Conservation (phyloP, 176 grass and related monocot genomes). For the Ampelocalamus luodianensis region DNA sequence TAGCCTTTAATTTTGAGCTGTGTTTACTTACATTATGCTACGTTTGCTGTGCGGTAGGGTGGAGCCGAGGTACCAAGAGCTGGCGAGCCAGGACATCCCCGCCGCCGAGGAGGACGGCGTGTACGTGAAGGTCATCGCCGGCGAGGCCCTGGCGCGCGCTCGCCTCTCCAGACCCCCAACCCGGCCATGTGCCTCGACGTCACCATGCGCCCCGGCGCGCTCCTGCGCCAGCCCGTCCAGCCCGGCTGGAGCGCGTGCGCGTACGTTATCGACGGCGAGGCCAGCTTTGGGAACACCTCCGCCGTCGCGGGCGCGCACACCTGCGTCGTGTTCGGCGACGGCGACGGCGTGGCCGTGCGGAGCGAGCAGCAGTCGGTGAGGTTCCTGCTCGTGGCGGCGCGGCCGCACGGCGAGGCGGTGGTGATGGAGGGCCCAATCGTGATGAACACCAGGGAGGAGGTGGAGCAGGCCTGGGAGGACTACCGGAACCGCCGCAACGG, state of each 20-base stretch:
- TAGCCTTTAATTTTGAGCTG: neutral
- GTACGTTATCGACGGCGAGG: slow-evolving; percentile 77
- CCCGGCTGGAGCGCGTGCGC: slow-evolving; percentile 66
- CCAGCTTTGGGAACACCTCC: slow-evolving; percentile 39
- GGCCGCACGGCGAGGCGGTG: slow-evolving; percentile 65
- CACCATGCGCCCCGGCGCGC: slow-evolving; percentile 55
- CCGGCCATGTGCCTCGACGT: slow-evolving; percentile 82
- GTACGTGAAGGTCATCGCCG: slow-evolving; percentile 78
- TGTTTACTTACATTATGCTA: neutral
- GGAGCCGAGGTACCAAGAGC: slow-evolving; percentile 77
- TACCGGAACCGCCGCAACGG: slow-evolving; percentile 63
- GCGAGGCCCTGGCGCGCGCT: slow-evolving; percentile 65
- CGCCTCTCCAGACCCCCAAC: slow-evolving; percentile 64
- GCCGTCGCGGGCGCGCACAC: slow-evolving; percentile 44
- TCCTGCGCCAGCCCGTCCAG: slow-evolving; percentile 53
- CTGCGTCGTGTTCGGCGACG: slow-evolving; percentile 60
- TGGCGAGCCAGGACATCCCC: slow-evolving; percentile 67
- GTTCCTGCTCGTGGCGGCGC: slow-evolving; percentile 68
- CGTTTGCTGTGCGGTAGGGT: slow-evolving; percentile 51
- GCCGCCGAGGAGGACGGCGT: slow-evolving; percentile 55
- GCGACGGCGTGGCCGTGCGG: slow-evolving; percentile 50
- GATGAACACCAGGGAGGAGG: slow-evolving; percentile 78
- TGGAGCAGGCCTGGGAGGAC: slow-evolving; percentile 69
- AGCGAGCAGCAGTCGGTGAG: slow-evolving; percentile 9
- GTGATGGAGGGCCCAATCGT: slow-evolving; percentile 67